Evolutionary conservation across 2,329 filamentous ascomycete species (phyloP).

Genomic region (Davidsoniella virescens): DNA sequence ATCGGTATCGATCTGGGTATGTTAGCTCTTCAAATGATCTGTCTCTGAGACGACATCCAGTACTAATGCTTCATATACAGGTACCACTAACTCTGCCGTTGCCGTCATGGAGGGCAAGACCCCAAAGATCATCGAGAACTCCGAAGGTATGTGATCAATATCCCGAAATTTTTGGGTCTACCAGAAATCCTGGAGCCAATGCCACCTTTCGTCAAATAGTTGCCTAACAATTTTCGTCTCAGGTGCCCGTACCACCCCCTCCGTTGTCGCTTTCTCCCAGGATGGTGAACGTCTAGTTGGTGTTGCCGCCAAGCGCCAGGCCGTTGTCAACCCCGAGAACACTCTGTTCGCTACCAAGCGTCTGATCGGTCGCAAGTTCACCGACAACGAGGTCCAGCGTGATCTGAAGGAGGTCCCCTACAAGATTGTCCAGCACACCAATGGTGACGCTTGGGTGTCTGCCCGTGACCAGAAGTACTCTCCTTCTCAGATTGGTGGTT

Average conservation of each 20-base stretch:
- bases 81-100: conserved; percentile 93
- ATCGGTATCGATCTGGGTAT: conserved; percentile 95
- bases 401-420: conserved; percentile 96
- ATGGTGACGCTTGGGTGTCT: conserved; percentile 92
- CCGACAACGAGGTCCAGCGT: conserved; percentile 81
- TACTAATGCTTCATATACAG: conserved; percentile 21
- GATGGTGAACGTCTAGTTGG: conserved; percentile 92
- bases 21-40: conserved; percentile 19
- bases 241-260: conserved; percentile 84
- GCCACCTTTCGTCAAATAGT: no score
- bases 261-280: conserved; percentile 87
- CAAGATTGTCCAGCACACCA: conserved; percentile 95
- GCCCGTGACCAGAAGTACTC: conserved; percentile 92
- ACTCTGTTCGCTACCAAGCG: conserved; percentile 97
- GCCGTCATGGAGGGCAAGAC: conserved; percentile 95
- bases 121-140: conserved; percentile 94
- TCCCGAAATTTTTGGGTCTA: not conserved
- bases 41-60: not conserved
- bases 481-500: conserved; percentile 94
- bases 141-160: conserved; percentile 52
- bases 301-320: conserved; percentile 95
- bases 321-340: conserved; percentile 96
- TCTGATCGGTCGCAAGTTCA: conserved; percentile 96
- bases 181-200: no score
- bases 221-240: conserved; percentile 1